A percentile compares a stretch with the other conserved stretches of the same genome.
These are phyloP conservation scores for Magnolia sinica DNA, from an alignment of 164 flowering plant species.

Conservation along the genomic window DNA sequence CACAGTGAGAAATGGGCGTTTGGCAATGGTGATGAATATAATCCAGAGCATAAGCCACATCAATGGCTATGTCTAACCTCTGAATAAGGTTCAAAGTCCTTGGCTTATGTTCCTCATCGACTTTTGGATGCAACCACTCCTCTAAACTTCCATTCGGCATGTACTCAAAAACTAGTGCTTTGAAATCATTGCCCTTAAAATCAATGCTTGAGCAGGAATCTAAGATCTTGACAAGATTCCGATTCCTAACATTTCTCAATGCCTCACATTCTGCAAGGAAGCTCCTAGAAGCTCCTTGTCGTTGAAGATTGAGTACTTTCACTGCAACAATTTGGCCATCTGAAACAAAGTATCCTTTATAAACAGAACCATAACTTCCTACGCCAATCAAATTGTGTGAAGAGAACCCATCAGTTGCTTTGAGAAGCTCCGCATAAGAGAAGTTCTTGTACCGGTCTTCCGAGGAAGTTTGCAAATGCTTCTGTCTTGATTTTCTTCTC, in stretches of 20 bases:
- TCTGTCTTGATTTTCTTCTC: conserved; percentile 1
- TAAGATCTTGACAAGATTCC: conserved; percentile 13
- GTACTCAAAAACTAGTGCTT: conserved; percentile 13
- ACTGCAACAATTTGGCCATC: conserved; percentile 6
- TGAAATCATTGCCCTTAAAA: conserved; percentile 17
- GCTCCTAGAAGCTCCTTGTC: conserved; percentile 18
- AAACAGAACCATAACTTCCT: conserved; percentile 18
- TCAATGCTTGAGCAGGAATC: conserved; percentile 14
- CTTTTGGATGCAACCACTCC: conserved; percentile 18
- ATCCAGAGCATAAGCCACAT: too few relatives aligned
- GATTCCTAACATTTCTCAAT: conserved; percentile 2
- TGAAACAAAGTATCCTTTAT: conserved; percentile 6
- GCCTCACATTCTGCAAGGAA: conserved; percentile 19
- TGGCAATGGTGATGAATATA: too few relatives aligned
- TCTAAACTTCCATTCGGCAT: conserved; percentile 21
- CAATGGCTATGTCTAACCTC: conserved; percentile 23
- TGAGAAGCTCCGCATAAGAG: conserved; percentile 18
- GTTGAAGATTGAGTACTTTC: conserved; percentile 17
- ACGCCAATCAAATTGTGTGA: conserved; percentile 13
- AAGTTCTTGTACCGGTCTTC: background rate
- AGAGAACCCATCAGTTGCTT: conserved; percentile 15
- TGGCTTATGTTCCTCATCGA: background rate
- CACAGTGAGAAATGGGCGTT: too few relatives aligned
- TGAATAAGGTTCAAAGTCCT: conserved; percentile 17
- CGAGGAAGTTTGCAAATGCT: background rate